Evolutionary conservation across 2,329 filamentous ascomycete species (phyloP), one percentile per base, ranked within the genome.

Genomic region (Stagonosporopsis chrysanthemi): DNA sequence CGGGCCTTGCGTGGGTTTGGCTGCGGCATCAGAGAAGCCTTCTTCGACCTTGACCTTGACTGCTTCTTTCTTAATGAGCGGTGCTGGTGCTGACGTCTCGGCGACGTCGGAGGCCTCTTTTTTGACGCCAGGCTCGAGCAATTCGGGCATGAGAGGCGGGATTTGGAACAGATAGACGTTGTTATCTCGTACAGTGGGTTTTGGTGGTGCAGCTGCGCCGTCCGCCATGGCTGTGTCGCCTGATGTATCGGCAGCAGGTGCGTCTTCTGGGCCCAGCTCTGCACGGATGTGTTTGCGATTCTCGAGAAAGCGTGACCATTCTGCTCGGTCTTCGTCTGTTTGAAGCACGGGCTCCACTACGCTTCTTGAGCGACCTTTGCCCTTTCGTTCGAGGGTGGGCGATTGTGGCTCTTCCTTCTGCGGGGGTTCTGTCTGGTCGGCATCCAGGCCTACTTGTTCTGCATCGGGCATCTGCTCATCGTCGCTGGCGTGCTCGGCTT

Each of bases 111-210:
- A 63, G 2, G 63, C 52, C 39, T 76, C 72, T 24, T 72, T 66
- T 49, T 75, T 75, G 49, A 73, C 63, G 14, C 66, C 68, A 1
- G 80, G 75, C 9, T 80, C 68, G 33, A 78, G 64, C 23, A 88
- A 80, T 56, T 83, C 82, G 5, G 86, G 86, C 4, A 87, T 82
- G 56, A 86, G 79, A 0, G 86, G 85, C 12, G 86, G 86, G 65
- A 88, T 83, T 71, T 88, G 86, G 71, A 88, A 84, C 48, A 88
- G 78, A 69, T 88, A 88, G 50, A 86, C 79, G 55, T 83, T 81
- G 51, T 86, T 82, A 33, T 82, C 75, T 77, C 80, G 65, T 1
- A 69, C 77, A 66, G 61, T 70, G 7, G 60, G 49, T 47, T 67
- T 69, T 26, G 65, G 66, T 17, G 51, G 56, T 22, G 58, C 41